phyloP scores from a whole-genome alignment of 129 eudicot genomes.

The Smallanthus sonchifolius region DNA sequence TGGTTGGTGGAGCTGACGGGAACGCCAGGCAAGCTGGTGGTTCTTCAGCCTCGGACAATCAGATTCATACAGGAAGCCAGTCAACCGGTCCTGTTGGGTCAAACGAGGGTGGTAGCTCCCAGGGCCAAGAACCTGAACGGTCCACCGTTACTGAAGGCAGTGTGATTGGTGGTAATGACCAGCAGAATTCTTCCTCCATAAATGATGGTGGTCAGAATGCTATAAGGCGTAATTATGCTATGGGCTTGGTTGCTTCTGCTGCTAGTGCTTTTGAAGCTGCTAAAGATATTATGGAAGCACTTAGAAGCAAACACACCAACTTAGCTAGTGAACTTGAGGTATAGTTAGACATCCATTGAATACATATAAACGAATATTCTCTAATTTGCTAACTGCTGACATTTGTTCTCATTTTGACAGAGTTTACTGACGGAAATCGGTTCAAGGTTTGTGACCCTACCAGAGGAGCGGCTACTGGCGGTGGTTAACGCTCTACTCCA shows the following conservation, averaged over 20 bases:
- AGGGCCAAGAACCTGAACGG: constrained; percentile 83
- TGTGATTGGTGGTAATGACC: constrained; percentile 53
- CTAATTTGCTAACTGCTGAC: neutral
- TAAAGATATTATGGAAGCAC: constrained; percentile 97
- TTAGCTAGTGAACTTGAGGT: constrained; percentile 99
- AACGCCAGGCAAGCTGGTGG: constrained; percentile 55
- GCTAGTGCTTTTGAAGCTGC: constrained; percentile 99
- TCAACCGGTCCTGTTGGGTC: constrained; percentile 54
- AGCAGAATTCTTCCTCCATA: constrained; percentile 51
- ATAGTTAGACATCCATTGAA: neutral
- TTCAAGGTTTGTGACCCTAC: constrained; percentile 92
- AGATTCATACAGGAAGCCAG: constrained; percentile 65
- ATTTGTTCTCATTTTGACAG: constrained; percentile 36
- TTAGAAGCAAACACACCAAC: constrained; percentile 91
- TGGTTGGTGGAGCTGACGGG: constrained; percentile 57
- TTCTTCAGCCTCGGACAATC: constrained; percentile 59
- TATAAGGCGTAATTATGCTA: constrained; percentile 74
- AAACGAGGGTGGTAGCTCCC: constrained; percentile 70
- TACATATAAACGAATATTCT: neutral
- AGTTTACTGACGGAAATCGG: constrained; percentile 94
- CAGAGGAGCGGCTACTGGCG: constrained; percentile 93
- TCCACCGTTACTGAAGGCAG: constrained; percentile 54
- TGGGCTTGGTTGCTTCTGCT: constrained; percentile 89
- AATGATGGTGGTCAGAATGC: constrained; percentile 73
- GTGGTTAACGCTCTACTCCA: constrained; percentile 97